Percentiles rank a stretch among this genome's conserved stretches.
These are phyloP conservation scores for Candida golubevii DNA, from an alignment of 805 yeast genomes.

Conservation along the genomic window DNA sequence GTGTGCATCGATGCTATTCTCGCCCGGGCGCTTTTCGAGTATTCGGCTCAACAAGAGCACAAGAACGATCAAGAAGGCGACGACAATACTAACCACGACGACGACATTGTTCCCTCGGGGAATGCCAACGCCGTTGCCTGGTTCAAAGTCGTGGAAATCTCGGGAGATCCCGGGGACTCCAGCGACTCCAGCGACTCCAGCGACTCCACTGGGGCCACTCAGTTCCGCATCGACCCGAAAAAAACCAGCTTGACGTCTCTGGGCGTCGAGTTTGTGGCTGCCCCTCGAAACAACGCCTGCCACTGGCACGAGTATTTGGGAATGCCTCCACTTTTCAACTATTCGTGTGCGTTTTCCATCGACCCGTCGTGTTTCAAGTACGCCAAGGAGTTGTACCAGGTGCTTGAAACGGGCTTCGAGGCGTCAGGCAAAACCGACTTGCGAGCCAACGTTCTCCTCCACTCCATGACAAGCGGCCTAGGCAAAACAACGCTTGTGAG, in stretches of 20 bases:
- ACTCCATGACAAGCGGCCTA: constrained; percentile 66
- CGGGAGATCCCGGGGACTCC: constrained; percentile 23
- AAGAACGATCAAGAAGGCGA: constrained; percentile 15
- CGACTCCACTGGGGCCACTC: constrained; percentile 1
- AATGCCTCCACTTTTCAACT: constrained; percentile 40
- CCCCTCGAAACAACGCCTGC: constrained; percentile 32
- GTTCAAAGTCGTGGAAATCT: constrained; percentile 65
- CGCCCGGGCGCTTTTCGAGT: constrained; percentile 49
- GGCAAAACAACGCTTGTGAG: constrained; percentile 71
- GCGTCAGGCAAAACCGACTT: constrained; percentile 34
- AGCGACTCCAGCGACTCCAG: not conserved
- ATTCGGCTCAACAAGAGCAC: constrained; percentile 11
- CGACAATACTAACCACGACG: constrained; percentile 7
- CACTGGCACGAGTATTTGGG: constrained; percentile 47
- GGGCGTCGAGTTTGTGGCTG: constrained; percentile 46
- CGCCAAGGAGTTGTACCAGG: constrained; percentile 46
- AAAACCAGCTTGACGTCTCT: constrained; percentile 67
- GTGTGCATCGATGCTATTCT: constrained; percentile 68
- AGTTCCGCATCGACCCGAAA: constrained; percentile 57
- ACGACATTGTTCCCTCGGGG: constrained; percentile 50
- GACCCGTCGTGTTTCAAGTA: constrained; percentile 40
- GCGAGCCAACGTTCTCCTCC: constrained; percentile 60
- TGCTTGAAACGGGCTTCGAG: constrained; percentile 49
- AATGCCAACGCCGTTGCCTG: constrained; percentile 74
- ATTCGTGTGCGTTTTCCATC: constrained; percentile 18